Evolutionary conservation across 441 rosid genomes (phyloP).

Genomic region (Corymbia calophylla): DNA sequence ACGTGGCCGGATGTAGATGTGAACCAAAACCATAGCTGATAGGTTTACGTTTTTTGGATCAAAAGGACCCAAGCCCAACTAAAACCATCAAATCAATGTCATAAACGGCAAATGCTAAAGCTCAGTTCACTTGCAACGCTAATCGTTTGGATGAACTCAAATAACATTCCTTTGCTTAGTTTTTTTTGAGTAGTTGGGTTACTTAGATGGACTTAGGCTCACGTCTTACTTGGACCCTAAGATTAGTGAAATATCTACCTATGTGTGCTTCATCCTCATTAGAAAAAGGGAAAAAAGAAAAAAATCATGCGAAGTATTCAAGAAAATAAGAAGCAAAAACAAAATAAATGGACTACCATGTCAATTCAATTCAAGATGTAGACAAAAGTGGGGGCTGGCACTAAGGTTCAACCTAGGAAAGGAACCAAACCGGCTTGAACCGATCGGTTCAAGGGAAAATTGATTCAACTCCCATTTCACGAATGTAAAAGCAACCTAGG

Average conservation of each 20-base stretch:
- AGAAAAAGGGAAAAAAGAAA: neutral
- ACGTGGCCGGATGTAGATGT: neutral
- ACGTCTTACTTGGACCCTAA: neutral
- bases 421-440: neutral
- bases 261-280: neutral
- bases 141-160: neutral
- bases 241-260: neutral
- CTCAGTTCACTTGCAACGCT: neutral
- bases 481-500: neutral
- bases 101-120: neutral
- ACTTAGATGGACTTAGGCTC: neutral
- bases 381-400: neutral
- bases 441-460: neutral
- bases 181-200: neutral
- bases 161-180: neutral
- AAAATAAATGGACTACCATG: neutral
- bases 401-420: neutral
- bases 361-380: neutral
- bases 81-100: neutral
- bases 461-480: neutral
- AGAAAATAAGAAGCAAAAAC: neutral
- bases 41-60: neutral
- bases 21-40: neutral
- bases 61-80: neutral
- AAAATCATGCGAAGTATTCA: neutral